These are phyloP conservation scores for Mortierella hygrophila DNA, from an alignment of 192 early-diverging fungal species.

Conservation along the genomic window DNA sequence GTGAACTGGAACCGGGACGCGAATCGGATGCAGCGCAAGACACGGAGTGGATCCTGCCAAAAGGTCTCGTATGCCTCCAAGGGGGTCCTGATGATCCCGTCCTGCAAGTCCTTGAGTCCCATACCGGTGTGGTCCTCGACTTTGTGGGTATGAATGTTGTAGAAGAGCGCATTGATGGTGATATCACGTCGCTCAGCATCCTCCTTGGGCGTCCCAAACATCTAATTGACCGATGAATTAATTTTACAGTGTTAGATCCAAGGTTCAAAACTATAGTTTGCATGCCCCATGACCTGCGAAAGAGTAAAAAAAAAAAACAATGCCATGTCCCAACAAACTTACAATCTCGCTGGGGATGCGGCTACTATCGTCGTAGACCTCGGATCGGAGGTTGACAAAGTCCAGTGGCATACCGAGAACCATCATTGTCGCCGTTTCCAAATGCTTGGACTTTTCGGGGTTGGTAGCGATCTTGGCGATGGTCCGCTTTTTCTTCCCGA, in stretches of 20 bases:
- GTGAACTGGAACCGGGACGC: conserved; percentile 87
- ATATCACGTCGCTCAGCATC: conserved; percentile 95
- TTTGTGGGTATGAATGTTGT: conserved; percentile 87
- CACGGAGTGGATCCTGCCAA: conserved; percentile 93
- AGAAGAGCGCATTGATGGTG: conserved; percentile 98
- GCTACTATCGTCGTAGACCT: conserved; percentile 82
- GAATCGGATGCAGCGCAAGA: conserved; percentile 94
- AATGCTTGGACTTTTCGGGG: conserved; percentile 95
- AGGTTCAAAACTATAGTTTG: neutral
- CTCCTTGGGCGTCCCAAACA: conserved; percentile 90
- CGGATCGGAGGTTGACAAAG: conserved; percentile 95
- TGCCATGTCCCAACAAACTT: conserved; percentile 32
- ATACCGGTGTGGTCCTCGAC: conserved; percentile 91
- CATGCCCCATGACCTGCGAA: neutral
- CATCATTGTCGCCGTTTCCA: conserved; percentile 93
- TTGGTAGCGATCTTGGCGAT: conserved; percentile 90
- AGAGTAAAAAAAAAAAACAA: conserved; percentile 15
- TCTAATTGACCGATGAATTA: conserved; percentile 30
- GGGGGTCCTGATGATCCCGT: conserved; percentile 88
- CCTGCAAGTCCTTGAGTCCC: conserved; percentile 81
- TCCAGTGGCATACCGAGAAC: conserved; percentile 84
- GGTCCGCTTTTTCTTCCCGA: conserved; percentile 37
- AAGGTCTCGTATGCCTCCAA: conserved; percentile 90
- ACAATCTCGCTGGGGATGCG: conserved; percentile 78
- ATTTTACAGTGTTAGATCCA: neutral